These are phyloP conservation scores for Thozetella sp. DNA, from an alignment of 495 filamentous ascomycete species.

Conservation along the genomic window DNA sequence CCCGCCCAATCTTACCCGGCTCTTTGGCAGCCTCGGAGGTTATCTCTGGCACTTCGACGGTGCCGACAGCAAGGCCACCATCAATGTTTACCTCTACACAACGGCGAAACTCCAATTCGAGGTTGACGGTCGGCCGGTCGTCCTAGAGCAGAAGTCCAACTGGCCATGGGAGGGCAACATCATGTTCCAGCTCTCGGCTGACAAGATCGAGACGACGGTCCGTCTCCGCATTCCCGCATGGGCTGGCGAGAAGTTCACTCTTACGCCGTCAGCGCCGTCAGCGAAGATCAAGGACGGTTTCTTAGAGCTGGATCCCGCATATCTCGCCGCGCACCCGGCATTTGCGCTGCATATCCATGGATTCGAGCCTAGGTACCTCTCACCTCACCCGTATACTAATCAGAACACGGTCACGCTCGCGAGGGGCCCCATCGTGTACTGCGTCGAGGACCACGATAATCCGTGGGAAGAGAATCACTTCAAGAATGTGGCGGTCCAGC, in stretches of 20 bases:
- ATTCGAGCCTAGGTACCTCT: constrained; percentile 45
- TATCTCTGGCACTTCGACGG: constrained; percentile 50
- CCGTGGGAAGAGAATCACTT: constrained; percentile 60
- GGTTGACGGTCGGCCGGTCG: constrained; percentile 31
- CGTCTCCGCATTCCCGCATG: constrained; percentile 53
- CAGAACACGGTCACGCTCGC: constrained; percentile 51
- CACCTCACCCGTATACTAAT: constrained; percentile 53
- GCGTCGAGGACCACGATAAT: constrained; percentile 59
- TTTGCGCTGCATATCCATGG: constrained; percentile 29
- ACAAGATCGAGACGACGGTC: constrained; percentile 32
- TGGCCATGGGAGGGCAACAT: constrained; percentile 60
- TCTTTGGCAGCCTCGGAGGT: constrained; percentile 54
- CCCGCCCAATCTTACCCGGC: constrained; percentile 56
- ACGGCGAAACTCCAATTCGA: constrained; percentile 42
- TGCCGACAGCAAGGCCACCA: constrained; percentile 23
- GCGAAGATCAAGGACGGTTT: constrained; percentile 45
- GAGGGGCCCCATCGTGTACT: constrained; percentile 59
- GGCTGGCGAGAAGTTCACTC: constrained; percentile 39
- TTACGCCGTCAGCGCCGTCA: constrained; percentile 18
- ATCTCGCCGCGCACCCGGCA: constrained; percentile 21
- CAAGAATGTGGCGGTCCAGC: constrained; percentile 43
- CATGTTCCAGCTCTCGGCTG: constrained; percentile 34
- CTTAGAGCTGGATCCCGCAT: constrained; percentile 40
- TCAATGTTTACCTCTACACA: constrained; percentile 56
- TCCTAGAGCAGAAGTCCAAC: constrained; percentile 47